Evolutionary conservation across 2,329 filamentous ascomycete species (phyloP), one percentile per base, ranked within the genome.

Genomic region (Periglandula ipomoeae): DNA sequence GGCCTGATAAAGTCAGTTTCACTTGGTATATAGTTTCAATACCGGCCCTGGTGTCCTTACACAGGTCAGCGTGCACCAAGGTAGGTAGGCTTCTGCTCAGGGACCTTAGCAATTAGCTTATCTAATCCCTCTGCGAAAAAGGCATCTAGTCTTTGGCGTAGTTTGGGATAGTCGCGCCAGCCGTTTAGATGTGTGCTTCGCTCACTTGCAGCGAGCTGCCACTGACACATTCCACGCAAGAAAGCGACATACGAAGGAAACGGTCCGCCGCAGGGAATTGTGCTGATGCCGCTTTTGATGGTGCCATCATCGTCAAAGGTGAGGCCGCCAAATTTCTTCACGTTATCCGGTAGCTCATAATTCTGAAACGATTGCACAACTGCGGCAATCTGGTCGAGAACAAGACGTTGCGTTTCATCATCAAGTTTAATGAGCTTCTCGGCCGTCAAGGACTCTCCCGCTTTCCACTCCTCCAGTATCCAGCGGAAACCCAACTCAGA

Each of bases 391-490:
- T 52, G 50, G 8, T 13, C 13, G 15, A 50, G 45, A 19, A 52
- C 26, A 22, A 19, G 2, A 27, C 46, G 40, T 22, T 48, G 49
- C 11, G 35, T 42, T 27, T 51, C 46, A 4, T 34, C 32, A 26
- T 26, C 40, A 38, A 39, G 30, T 2, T 32, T 26, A 11, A 9
- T 22, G 26, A 51, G 42, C 34, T 48, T 27, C n/a, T 47, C 45
- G 2, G 13, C 9, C 17, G 22, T 49, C 7, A 52, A 19, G 13
- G 22, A 15, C 27, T 50, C 44, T 32, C 48, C 50, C 5, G 42
- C 17, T 9, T 50, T 50, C 32, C 40, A 52, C 48, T 52, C 50
- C 44, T 52, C 39, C 7, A 52, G 20, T 23, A 52, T 48, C 24
- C 30, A 52, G n/a, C 40, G 30, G 34, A 19, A n/a, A 4, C 32